phyloP scores from a whole-genome alignment of 352 stramenopile genomes.

The Blastocystis sp. region DNA sequence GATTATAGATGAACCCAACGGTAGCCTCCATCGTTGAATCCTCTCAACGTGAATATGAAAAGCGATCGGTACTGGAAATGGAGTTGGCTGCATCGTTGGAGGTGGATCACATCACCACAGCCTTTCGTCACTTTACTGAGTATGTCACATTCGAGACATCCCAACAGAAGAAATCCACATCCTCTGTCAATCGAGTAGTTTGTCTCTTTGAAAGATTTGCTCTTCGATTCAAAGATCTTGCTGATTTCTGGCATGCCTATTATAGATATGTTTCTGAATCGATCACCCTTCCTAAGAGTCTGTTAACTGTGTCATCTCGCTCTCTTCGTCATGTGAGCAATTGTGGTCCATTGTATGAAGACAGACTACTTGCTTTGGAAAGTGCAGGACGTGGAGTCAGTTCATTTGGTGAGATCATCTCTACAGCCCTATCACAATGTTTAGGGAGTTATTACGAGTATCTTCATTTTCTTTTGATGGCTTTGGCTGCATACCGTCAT shows the following conservation, averaged over 20 bases:
- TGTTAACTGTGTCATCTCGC: not conserved
- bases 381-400: not conserved
- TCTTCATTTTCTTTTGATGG: not conserved
- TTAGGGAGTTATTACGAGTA: conserved; percentile 52
- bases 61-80: not conserved
- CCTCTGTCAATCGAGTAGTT: not conserved
- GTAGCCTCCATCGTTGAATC: not conserved
- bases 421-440: not conserved
- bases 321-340: conserved; percentile 23
- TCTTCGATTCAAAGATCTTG: not conserved
- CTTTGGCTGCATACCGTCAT: not conserved
- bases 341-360: conserved; percentile 16
- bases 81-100: conserved; percentile 28
- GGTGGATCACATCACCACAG: conserved; percentile 57
- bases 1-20: too few species aligned
- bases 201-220: conserved; percentile 8
- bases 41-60: not conserved
- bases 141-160: conserved; percentile 29
- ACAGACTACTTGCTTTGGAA: not conserved
- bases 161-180: not conserved
- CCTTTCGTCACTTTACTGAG: conserved; percentile 26
- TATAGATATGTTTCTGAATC: conserved; percentile 1
- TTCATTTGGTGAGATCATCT: not conserved
- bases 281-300: not conserved
- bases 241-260: conserved; percentile 59